Conservation (phyloP, 345 rosid species). For the Euclidium syriacum region DNA sequence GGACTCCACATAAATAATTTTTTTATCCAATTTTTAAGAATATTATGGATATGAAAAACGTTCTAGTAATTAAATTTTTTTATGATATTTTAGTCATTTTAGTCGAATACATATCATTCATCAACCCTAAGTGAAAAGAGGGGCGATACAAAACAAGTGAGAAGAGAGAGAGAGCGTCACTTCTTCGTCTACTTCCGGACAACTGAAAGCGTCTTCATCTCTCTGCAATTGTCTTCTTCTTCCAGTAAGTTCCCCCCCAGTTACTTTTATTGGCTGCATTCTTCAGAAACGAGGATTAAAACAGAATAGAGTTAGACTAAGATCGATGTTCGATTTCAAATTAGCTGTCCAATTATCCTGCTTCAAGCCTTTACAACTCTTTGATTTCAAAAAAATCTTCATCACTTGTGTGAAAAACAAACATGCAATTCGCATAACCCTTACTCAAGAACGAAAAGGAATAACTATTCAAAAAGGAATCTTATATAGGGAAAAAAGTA, state of each 20-base stretch:
- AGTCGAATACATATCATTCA: too few species aligned
- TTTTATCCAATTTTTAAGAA: too few species aligned
- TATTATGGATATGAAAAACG: too few species aligned
- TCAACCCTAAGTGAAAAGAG: not conserved
- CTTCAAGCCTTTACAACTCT: not conserved
- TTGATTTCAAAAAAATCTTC: not conserved
- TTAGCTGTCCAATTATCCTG: not conserved
- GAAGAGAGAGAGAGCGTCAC: not conserved
- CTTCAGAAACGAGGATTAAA: not conserved
- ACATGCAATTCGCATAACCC: conserved; percentile 19
- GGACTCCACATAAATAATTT: too few species aligned
- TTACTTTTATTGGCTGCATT: not conserved
- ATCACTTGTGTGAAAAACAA: not conserved
- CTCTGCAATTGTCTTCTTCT: not conserved
- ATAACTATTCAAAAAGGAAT: not conserved
- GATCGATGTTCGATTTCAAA: conserved; percentile 3
- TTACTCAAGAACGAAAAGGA: not conserved
- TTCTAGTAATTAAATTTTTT: too few species aligned
- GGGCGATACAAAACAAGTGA: not conserved
- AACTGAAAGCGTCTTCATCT: not conserved
- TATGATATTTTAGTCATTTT: too few species aligned
- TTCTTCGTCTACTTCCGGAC: conserved; percentile 3
- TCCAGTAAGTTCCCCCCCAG: conserved; percentile 3
- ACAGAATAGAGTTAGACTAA: not conserved
- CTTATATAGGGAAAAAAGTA: not conserved